Evolutionary conservation across 495 filamentous ascomycete genomes (phyloP).

Genomic region (Xylaria curta): DNA sequence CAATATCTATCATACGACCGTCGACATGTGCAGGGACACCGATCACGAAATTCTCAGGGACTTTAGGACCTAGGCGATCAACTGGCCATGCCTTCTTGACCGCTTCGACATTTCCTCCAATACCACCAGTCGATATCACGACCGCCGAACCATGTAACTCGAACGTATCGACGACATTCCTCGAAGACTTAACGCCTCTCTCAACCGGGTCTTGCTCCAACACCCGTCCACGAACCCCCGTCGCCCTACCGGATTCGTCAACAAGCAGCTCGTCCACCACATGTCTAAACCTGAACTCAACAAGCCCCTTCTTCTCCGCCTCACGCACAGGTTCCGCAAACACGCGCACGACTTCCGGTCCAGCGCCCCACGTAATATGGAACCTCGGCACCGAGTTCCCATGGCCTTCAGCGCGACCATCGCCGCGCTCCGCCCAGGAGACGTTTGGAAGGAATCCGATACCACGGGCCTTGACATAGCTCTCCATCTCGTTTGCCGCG

Average conservation of each 20-base stretch:
- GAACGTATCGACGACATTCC: conserved; percentile 49
- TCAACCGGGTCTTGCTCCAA: conserved; percentile 49
- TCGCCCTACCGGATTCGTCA: conserved; percentile 54
- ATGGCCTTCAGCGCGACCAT: conserved; percentile 55
- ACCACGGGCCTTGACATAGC: conserved; percentile 53
- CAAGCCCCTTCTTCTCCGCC: conserved; percentile 52
- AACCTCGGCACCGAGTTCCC: conserved; percentile 60
- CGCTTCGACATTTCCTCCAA: conserved; percentile 58
- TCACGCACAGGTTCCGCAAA: conserved; percentile 56
- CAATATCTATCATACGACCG: conserved; percentile 58
- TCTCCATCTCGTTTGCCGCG: conserved; percentile 56
- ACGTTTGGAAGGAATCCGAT: conserved; percentile 53
- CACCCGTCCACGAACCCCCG: conserved; percentile 54
- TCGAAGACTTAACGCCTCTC: conserved; percentile 51
- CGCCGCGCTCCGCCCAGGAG: conserved; percentile 59
- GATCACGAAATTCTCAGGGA: conserved; percentile 55
- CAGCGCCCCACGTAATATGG: conserved; percentile 59
- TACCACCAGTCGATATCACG: conserved; percentile 55
- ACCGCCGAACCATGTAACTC: conserved; percentile 53
- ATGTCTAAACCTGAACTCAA: conserved; percentile 57
- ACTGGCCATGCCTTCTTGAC: conserved; percentile 56
- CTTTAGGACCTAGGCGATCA: conserved; percentile 52
- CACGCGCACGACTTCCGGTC: conserved; percentile 57
- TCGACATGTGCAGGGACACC: conserved; percentile 61
- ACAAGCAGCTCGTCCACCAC: conserved; percentile 55